These are phyloP conservation scores for Aurinia saxatilis DNA, from an alignment of 345 rosid genomes.

Conservation along the genomic window DNA sequence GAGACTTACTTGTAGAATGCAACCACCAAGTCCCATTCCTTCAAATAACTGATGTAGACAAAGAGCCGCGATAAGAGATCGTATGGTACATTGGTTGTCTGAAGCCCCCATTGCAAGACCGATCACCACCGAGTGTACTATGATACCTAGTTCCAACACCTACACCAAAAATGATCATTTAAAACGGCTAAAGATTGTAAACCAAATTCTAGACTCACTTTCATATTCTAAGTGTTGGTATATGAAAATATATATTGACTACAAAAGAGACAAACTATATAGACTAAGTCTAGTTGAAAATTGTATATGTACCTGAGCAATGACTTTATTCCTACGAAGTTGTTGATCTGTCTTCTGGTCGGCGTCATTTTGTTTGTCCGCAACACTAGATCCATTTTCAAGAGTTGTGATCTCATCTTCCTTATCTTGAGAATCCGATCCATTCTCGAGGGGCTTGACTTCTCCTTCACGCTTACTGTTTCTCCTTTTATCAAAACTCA, in stretches of 20 bases:
- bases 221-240: too few relatives aligned
- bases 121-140: conserved; percentile 27
- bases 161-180: not conserved
- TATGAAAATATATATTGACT: too few relatives aligned
- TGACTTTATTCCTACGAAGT: conserved; percentile 25
- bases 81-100: conserved; percentile 24
- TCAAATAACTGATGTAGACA: conserved; percentile 26
- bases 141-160: conserved; percentile 26
- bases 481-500: conserved; percentile 25
- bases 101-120: conserved; percentile 27
- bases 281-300: too few relatives aligned
- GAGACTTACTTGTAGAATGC: too few relatives aligned
- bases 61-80: conserved; percentile 21
- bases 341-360: too few relatives aligned
- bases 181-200: too few relatives aligned
- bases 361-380: too few relatives aligned
- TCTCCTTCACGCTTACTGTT: not conserved
- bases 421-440: not conserved
- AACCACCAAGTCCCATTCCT: conserved; percentile 19
- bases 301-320: conserved; percentile 25
- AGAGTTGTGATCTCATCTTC: too few relatives aligned
- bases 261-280: too few relatives aligned
- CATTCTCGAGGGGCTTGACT: conserved; percentile 3
- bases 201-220: too few relatives aligned
- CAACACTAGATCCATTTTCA: too few relatives aligned